These are phyloP conservation scores for Dendryphion nanum DNA, from an alignment of 2,329 filamentous ascomycete genomes.

Conservation along the genomic window DNA sequence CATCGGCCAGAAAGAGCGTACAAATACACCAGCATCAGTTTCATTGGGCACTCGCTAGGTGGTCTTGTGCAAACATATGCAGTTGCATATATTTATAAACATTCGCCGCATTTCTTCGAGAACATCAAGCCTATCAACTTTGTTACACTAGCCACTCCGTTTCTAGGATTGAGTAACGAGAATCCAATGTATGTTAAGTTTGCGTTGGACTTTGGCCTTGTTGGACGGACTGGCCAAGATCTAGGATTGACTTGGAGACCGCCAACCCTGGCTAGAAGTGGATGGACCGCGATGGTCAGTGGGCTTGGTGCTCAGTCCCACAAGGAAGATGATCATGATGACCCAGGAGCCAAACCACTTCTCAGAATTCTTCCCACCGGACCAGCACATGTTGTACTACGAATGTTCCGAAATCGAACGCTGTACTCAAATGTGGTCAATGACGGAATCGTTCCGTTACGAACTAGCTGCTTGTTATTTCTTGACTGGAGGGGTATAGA, in stretches of 20 bases:
- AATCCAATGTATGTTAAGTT: conserved; percentile 98
- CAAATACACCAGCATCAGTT: conserved; percentile 90
- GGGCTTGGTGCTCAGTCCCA: conserved; percentile 66
- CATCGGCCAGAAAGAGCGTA: conserved; percentile 60
- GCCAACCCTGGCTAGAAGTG: conserved; percentile 78
- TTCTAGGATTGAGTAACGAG: conserved; percentile 91
- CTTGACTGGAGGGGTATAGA: conserved; percentile 94
- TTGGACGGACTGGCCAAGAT: conserved; percentile 94
- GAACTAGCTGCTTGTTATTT: conserved; percentile 94
- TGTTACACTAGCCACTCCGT: conserved; percentile 80
- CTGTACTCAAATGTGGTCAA: conserved; percentile 98
- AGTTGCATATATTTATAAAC: conserved; percentile 93
- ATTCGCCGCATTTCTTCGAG: conserved; percentile 87
- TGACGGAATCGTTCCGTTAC: conserved; percentile 90
- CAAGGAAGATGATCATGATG: conserved; percentile 56
- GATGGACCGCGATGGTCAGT: conserved; percentile 84
- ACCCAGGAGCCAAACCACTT: conserved; percentile 84
- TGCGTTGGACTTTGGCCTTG: conserved; percentile 90
- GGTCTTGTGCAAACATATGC: conserved; percentile 91
- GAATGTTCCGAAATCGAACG: conserved; percentile 86
- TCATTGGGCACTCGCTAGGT: conserved; percentile 87
- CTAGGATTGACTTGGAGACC: conserved; percentile 91
- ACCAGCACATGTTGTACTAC: conserved; percentile 81
- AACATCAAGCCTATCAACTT: conserved; percentile 87
- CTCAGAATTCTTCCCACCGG: conserved; percentile 87